phyloP scores from a whole-genome alignment of 2,329 filamentous ascomycete genomes.

The Ciborinia camelliae region DNA sequence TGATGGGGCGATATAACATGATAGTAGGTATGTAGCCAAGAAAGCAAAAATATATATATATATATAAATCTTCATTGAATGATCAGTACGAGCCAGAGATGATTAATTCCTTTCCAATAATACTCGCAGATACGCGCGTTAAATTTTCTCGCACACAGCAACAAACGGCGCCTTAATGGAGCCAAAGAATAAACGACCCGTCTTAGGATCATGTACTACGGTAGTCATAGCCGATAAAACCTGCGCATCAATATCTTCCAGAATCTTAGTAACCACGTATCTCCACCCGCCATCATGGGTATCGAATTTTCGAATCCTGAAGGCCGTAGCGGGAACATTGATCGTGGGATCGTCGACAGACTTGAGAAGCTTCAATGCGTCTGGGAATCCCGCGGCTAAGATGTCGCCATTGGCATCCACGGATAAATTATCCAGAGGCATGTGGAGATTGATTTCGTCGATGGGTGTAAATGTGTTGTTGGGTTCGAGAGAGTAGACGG shows the following conservation, averaged over 20 bases:
- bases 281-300: neutral
- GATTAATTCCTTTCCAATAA: neutral
- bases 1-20: too few relatives aligned
- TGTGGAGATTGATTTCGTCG: constrained; percentile 34
- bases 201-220: constrained; percentile 8
- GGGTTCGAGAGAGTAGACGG: neutral
- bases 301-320: neutral
- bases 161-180: neutral
- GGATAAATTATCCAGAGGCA: constrained; percentile 39
- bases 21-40: too few relatives aligned
- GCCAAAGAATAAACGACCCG: neutral
- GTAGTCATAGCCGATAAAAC: neutral
- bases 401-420: constrained; percentile 40
- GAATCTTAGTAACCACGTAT: constrained; percentile 5
- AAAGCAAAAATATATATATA: too few relatives aligned
- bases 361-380: constrained; percentile 27
- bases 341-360: constrained; percentile 27
- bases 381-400: constrained; percentile 37
- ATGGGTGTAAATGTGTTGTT: constrained; percentile 24
- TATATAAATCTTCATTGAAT: too few relatives aligned
- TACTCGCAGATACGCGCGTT: neutral
- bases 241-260: constrained; percentile 6
- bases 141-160: neutral
- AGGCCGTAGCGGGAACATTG: neutral
- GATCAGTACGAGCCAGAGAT: neutral